Evolutionary conservation across 768 basidiomycete genomes (phyloP).

Genomic region (Podaxis sp.): DNA sequence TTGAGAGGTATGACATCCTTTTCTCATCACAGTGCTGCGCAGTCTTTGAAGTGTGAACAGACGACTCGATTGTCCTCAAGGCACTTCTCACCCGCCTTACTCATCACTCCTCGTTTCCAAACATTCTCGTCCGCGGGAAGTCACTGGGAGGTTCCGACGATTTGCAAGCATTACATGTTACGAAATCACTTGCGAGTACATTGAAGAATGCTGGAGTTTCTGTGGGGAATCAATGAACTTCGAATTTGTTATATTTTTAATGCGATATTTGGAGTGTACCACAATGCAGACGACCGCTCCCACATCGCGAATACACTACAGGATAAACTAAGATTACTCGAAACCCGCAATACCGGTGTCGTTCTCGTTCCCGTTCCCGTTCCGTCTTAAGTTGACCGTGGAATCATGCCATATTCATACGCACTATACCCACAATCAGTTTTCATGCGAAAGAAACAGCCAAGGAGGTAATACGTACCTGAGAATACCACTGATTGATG

Average conservation of each 20-base stretch:
- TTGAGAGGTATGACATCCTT: slow-evolving; percentile 44
- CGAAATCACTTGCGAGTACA: slow-evolving; percentile 35
- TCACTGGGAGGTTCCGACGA: slow-evolving; percentile 68
- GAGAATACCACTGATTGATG: slow-evolving; percentile 20
- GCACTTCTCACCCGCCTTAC: slow-evolving; percentile 63
- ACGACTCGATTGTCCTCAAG: slow-evolving; percentile 62
- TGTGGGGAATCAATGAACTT: slow-evolving; percentile 19
- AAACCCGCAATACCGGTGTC: neutral
- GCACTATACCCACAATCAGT: slow-evolving; percentile 9
- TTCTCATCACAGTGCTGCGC: neutral
- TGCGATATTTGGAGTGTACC: neutral
- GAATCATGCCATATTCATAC: neutral
- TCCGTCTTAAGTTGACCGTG: slow-evolving; percentile 7
- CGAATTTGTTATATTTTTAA: neutral
- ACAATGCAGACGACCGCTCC: neutral
- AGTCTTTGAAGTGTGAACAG: slow-evolving; percentile 26
- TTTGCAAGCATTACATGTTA: slow-evolving; percentile 47
- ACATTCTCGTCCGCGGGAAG: slow-evolving; percentile 59
- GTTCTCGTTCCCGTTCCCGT: slow-evolving; percentile 7
- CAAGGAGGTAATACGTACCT: slow-evolving; percentile 13
- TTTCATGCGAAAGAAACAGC: neutral
- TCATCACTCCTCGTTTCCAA: slow-evolving; percentile 67
- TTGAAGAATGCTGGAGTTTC: slow-evolving; percentile 44
- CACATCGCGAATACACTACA: neutral
- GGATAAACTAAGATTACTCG: neutral